These are phyloP conservation scores for Globisporangium lucens DNA, from an alignment of 352 stramenopile species.

Conservation along the genomic window DNA sequence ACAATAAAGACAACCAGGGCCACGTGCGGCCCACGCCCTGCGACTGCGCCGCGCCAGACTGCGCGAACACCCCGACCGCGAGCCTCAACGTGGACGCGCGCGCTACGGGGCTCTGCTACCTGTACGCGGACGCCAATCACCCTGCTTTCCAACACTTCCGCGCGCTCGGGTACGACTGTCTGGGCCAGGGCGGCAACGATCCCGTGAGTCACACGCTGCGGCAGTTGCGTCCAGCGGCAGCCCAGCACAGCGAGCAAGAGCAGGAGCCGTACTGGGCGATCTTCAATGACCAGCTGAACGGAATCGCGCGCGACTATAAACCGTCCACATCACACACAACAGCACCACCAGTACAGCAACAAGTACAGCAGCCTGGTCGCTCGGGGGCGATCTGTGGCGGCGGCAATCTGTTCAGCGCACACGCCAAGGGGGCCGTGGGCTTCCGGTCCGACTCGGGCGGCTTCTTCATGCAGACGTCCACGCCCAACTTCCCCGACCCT, in stretches of 20 bases:
- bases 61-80: conserved; percentile 43
- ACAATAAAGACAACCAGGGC: conserved; percentile 1
- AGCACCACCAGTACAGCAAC: not conserved
- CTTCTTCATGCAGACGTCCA: conserved; percentile 76
- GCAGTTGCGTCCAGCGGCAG: conserved; percentile 25
- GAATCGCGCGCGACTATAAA: conserved; percentile 40
- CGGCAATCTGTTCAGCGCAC: conserved; percentile 56
- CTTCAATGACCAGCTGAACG: conserved; percentile 80
- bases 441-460: conserved; percentile 47
- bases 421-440: conserved; percentile 66
- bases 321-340: not conserved
- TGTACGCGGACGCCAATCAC: conserved; percentile 63
- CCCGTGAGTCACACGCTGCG: conserved; percentile 71
- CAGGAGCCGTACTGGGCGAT: conserved; percentile 54
- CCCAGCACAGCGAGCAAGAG: not conserved
- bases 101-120: conserved; percentile 65
- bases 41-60: conserved; percentile 58
- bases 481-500: conserved; percentile 73
- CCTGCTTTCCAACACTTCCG: conserved; percentile 62
- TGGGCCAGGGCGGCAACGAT: conserved; percentile 74
- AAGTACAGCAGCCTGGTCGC: not conserved
- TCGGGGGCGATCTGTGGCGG: conserved; percentile 39
- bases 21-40: conserved; percentile 45
- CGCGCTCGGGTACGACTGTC: conserved; percentile 64
- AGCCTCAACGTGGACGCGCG: conserved; percentile 29